These are phyloP conservation scores for Ogataea henricii DNA, from an alignment of 805 yeast species.

Conservation along the genomic window DNA sequence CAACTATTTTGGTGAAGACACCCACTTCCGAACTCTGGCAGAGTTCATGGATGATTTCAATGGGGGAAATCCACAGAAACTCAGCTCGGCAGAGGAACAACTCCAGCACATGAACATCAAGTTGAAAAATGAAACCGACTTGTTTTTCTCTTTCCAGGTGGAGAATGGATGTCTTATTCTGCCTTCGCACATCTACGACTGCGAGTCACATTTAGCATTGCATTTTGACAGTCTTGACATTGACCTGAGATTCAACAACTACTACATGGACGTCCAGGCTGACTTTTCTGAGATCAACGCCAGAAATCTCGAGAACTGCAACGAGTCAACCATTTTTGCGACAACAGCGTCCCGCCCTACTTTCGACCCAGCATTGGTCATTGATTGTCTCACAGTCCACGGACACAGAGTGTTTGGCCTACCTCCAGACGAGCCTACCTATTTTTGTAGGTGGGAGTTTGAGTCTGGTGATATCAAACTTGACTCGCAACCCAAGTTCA, in stretches of 20 bases:
- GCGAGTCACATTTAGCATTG: slow-evolving; percentile 58
- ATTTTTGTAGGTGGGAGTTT: slow-evolving; percentile 89
- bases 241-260: slow-evolving; percentile 85
- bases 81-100: neutral
- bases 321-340: slow-evolving; percentile 27
- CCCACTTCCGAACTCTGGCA: slow-evolving; percentile 82
- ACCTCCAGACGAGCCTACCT: slow-evolving; percentile 87
- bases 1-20: slow-evolving; percentile 86
- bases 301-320: slow-evolving; percentile 25
- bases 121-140: slow-evolving; percentile 73
- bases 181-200: slow-evolving; percentile 71
- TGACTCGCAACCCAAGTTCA: slow-evolving; percentile 49
- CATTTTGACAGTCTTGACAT: slow-evolving; percentile 66
- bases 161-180: slow-evolving; percentile 69
- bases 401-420: slow-evolving; percentile 93
- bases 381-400: slow-evolving; percentile 67
- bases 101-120: slow-evolving; percentile 35
- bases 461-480: slow-evolving; percentile 59
- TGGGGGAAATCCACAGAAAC: neutral
- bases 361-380: slow-evolving; percentile 45
- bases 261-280: slow-evolving; percentile 89
- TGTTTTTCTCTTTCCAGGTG: slow-evolving; percentile 70
- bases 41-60: slow-evolving; percentile 56
- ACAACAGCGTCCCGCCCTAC: slow-evolving; percentile 24
- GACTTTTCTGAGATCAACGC: slow-evolving; percentile 62